Evolutionary conservation across 345 rosid genomes (phyloP), one percentile per base, ranked within the genome.

Genomic region (Ceriops decandra): DNA sequence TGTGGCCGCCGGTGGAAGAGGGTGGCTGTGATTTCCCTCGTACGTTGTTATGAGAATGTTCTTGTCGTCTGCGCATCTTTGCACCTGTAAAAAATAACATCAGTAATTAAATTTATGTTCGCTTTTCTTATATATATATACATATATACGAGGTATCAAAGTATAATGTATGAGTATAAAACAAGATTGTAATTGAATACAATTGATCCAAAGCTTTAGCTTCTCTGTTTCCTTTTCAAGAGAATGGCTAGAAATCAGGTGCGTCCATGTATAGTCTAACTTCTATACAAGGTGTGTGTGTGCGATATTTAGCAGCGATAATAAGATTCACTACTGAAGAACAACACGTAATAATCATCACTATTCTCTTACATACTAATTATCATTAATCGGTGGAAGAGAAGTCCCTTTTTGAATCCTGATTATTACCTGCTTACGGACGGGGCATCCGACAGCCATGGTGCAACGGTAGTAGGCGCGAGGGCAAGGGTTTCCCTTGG

Each of bases 401-500:
- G 16, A 10, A 9, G 3, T 38, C 0, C 16, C 3, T 11, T 38
- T 10, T 38, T 10, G 15, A 38, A 9, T 10, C 16, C 10, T 38
- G 13, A 0, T 11, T 13, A 42, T 42, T 79, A 91, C 97, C 92
- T 93, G 98, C 79, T 93, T 93, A 57, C 98, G 87, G 46, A 87
- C 98, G 0, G 98, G 97, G 74, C 98, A 93, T 51, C 83, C 85
- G 38, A 64, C 74, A 26, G 84, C 82, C 85, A 85, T 81, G 33
- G 97, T 87, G 80, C 98, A 93, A 4, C 98, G 96, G 59, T 93
- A 93, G 77, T 93, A 93, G n/a, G 97, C 97, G 13, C 97, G 82
- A 5, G 98, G 98, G 70, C 91, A 92, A 60, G 96, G 98, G 77
- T 90, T 92, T 0, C 95, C 85, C 79, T 90, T 90, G 2, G 98